Evolutionary conservation across 768 basidiomycete genomes (phyloP), one percentile per base, ranked within the genome.

Genomic region (Paxillus involutus): DNA sequence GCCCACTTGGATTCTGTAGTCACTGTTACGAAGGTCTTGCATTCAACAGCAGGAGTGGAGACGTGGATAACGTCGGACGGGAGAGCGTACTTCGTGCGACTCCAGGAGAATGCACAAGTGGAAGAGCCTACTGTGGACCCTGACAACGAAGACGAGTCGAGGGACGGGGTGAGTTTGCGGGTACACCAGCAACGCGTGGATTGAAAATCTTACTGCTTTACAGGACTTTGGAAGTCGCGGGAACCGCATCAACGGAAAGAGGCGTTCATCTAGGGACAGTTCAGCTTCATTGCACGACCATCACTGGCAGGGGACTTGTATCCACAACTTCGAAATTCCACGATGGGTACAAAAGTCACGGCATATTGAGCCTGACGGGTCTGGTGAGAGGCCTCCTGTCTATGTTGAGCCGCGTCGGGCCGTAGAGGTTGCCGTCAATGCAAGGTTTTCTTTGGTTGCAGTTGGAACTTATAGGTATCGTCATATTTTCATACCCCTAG

Each of bases 51-150:
- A 21, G 82, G 82, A 21, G 80, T 84, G 12, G 91, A 93, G 69
- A 83, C 83, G 0, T 94, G 91, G 91, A 80, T 91, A 44, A 90
- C 91, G 2, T 90, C 89, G 6, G 91, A 94, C 57, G 91, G 91
- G 37, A 74, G 90, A 62, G 89, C 80, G 10, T 94, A 94, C 64
- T 81, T 91, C 57, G 89, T 90, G 7, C 82, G 82, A 53, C 72
- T 91, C 21, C 74, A 75, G 46, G 83, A 84, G 56, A 71, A 63
- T 48, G 44, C 53, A 12, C 51, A 30, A n/a, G 39, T 29, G 6
- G 56, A 59, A n/a, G 49, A 35, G 6, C 45, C 46, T 11, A 30
- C 24, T 26, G 42, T 46, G 43, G 43, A 51, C 44, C 36, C 21
- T n/a, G 51, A 49, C 3, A 44, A 49, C 6, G 84, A 82, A 12